Evolutionary conservation across 1,284 basidiomycete genomes (phyloP), one percentile per base, ranked within the genome.

Genomic region (Moesziomyces antarcticus): DNA sequence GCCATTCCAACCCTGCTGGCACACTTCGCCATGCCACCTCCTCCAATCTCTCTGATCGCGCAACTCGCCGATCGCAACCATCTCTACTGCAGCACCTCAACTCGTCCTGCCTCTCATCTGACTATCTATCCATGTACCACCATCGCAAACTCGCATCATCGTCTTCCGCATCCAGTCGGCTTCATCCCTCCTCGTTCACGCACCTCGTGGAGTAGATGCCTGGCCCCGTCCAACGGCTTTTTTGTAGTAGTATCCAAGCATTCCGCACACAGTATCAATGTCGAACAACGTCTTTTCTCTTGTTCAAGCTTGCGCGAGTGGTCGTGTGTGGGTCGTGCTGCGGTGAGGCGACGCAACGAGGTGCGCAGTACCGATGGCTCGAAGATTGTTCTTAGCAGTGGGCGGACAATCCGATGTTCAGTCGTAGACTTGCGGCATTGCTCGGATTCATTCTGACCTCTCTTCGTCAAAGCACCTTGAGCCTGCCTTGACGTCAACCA

Each of bases 221-320:
- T 21, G 57, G 58, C 56, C 56, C 66, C 59, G 30, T 30, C 62
- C 66, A 63, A 69, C 56, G 66, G 66, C 60, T 59, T 35, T 55
- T 35, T 51, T 69, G 66, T 69, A 69, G 55, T 51, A 69, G 66
- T 69, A 69, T 57, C 65, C 51, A 37, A 13, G 56, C 63, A 62
- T 54, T n/a, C 43, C 49, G 49, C 53, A 60, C 54, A 53, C 62
- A 27, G 35, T 37, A 30, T 30, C 30, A 30, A 30, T 30, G 11
- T 30, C 30, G 54, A 61, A 52, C 50, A 59, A 14, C 44, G 50
- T 40, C 43, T 48, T 59, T 30, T 20, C 25, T 25, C 30, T 24
- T 21, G 24, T 46, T 9, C n/a, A n/a, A 9, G 30, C 8, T 5
- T 30, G 30, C 30, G 7, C 30, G 30, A 30, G 30, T 30, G 30